A percentile compares a stretch with the other conserved stretches of the same genome.
These are phyloP conservation scores for Lentinula detonsa DNA, from an alignment of 768 basidiomycete genomes.

Conservation along the genomic window DNA sequence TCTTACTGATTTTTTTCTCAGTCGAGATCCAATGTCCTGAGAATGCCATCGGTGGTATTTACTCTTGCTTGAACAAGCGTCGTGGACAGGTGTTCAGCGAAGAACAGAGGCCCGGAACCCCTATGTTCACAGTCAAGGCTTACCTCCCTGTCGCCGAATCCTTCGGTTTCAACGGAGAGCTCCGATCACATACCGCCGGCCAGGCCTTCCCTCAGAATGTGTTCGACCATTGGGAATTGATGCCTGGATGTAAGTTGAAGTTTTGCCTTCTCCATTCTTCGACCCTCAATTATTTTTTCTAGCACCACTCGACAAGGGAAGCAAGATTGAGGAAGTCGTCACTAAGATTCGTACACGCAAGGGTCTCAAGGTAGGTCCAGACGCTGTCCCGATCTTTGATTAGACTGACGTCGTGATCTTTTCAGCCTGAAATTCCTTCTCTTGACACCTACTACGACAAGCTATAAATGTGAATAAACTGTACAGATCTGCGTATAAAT, in stretches of 20 bases:
- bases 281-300: slow-evolving; percentile 9
- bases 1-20: slow-evolving; percentile 17
- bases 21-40: slow-evolving; percentile 99
- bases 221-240: slow-evolving; percentile 89
- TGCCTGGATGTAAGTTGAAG: slow-evolving; percentile 66
- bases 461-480: slow-evolving; percentile 39
- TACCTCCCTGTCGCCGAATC: slow-evolving; percentile 89
- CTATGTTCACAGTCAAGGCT: slow-evolving; percentile 99
- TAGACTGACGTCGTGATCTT: slow-evolving; percentile 5
- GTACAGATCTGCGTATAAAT: neutral
- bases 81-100: slow-evolving; percentile 98
- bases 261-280: neutral
- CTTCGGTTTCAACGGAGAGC: slow-evolving; percentile 97
- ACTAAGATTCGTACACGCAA: slow-evolving; percentile 82
- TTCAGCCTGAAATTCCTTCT: slow-evolving; percentile 78
- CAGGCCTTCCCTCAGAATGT: slow-evolving; percentile 98
- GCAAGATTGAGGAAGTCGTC: slow-evolving; percentile 85
- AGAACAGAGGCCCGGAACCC: slow-evolving; percentile 95
- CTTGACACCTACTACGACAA: slow-evolving; percentile 95
- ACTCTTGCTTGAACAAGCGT: slow-evolving; percentile 89
- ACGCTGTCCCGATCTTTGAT: neutral
- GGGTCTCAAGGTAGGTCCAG: slow-evolving; percentile 74
- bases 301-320: slow-evolving; percentile 85
- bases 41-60: slow-evolving; percentile 96
- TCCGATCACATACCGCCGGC: slow-evolving; percentile 87